Base-by-base conservation (phyloP, 1,284 basidiomycete genomes). In the Leccinum subrobustum region DNA sequence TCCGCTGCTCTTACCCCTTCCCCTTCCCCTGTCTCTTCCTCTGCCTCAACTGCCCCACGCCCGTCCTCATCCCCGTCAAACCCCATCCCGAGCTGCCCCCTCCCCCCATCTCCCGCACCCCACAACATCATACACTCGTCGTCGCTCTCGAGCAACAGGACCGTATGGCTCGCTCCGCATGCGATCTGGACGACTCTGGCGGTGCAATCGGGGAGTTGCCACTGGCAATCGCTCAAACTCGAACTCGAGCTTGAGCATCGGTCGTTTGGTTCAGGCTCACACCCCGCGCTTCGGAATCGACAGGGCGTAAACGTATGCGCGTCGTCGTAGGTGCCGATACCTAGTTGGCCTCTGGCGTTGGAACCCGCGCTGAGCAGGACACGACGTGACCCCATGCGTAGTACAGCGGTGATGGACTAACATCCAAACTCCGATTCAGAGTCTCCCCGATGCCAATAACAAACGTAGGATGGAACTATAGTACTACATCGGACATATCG, bases 81-180 rank as follows among this genome's bases (percentile, higher is more conserved):
- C 23, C 54, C 61, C 0, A 73, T 74, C 4, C 88, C 88, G 2
- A 91, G 80, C 65, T 92, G 90, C 0, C 88, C 88, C 56, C 71
- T 77, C 4, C 74, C 67, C 14, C 84, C 84, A 64, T 89, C 86
- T 6, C 90, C 90, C 62, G 80, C 82, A 0, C 86, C 87, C 90
- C 89, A 92, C 3, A 91, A 70, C 61, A 83, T 80, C 16, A 59
- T 71, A 1, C 59, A 42, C 3, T 60, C 65, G 12, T 67, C 68
- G 14, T 5, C 14, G 44, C 58, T 58, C 29, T 60, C 54, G 14
- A 76, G 57, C 12, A 73, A 27, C 27, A 71, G 37, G 11, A 75
- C 56, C 7, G 72, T 68, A n/a, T 76, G 73, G 50, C 71, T 73
- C 25, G 75, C 75, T 27, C 72, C 75, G 42, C 73, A 73, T 5